phyloP scores from a whole-genome alignment of 2,329 filamentous ascomycete species.

The Cladosporium sp. region DNA sequence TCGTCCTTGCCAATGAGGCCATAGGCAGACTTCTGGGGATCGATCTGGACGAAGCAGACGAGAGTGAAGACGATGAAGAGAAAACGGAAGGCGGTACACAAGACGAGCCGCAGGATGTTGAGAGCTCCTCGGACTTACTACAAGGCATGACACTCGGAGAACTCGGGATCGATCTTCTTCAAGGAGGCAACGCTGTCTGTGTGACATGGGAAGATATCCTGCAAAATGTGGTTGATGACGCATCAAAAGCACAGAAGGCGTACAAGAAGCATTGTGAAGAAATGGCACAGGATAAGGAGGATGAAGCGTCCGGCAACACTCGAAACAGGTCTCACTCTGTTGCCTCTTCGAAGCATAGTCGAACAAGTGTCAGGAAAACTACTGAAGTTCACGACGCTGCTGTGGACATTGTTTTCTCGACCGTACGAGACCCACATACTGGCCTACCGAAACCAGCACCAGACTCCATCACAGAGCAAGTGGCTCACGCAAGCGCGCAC shows the following conservation, averaged over 20 bases:
- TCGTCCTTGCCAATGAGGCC: conserved; percentile 70
- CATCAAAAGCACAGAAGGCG: conserved; percentile 25
- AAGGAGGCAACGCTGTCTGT: conserved; percentile 56
- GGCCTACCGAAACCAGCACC: conserved; percentile 38
- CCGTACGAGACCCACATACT: conserved; percentile 37
- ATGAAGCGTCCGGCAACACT: conserved; percentile 17
- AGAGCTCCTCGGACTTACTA: conserved; percentile 55
- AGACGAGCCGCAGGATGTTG: conserved; percentile 13
- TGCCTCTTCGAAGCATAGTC: conserved; percentile 17
- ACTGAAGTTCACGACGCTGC: conserved; percentile 55
- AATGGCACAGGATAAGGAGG: conserved; percentile 15
- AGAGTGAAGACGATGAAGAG: conserved; percentile 13
- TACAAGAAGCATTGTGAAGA: conserved; percentile 4
- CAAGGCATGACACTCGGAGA: conserved; percentile 64
- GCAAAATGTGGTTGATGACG: conserved; percentile 40
- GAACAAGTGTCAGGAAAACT: conserved; percentile 23
- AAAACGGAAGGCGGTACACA: background rate
- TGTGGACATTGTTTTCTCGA: conserved; percentile 64
- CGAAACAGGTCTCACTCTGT: conserved; percentile 20
- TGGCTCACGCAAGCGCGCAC: conserved; percentile 26
- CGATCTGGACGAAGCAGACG: conserved; percentile 31
- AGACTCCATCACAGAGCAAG: conserved; percentile 24
- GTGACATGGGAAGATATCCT: conserved; percentile 50
- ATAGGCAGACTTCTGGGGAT: conserved; percentile 67
- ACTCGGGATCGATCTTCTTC: conserved; percentile 68